Evolutionary conservation across 202 grass and related monocot species (phyloP).

Genomic region (Cymbopogon flexuosus): DNA sequence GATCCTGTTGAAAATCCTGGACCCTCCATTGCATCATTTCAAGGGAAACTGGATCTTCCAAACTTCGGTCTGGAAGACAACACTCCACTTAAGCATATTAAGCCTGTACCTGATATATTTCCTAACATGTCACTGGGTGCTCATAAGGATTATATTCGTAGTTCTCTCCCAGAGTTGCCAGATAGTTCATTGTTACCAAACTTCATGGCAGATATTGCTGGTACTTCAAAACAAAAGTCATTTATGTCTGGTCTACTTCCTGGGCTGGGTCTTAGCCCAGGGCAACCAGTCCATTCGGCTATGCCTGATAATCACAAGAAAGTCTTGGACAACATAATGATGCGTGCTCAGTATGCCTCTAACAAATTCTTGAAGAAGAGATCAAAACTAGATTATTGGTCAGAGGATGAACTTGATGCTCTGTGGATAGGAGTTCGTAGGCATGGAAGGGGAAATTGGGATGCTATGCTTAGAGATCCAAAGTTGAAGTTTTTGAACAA

Average conservation of each 20-base stretch:
- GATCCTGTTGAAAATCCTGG: slow-evolving; percentile 53
- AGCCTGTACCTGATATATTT: slow-evolving; percentile 63
- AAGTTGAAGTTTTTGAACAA: slow-evolving; percentile 74
- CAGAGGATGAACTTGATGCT: slow-evolving; percentile 96
- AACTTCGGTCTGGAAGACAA: slow-evolving; percentile 61
- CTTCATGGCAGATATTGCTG: slow-evolving; percentile 51
- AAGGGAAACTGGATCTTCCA: slow-evolving; percentile 84
- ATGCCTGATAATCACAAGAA: slow-evolving; percentile 93
- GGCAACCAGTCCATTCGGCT: slow-evolving; percentile 55
- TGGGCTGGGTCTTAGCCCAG: slow-evolving; percentile 54
- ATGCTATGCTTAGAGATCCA: slow-evolving; percentile 86
- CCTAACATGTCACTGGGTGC: slow-evolving; percentile 48
- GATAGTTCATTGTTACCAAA: slow-evolving; percentile 71
- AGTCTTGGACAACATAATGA: slow-evolving; percentile 86
- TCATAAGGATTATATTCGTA: slow-evolving; percentile 45
- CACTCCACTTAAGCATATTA: slow-evolving; percentile 55
- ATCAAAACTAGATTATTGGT: slow-evolving; percentile 75
- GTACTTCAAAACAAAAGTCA: slow-evolving; percentile 62
- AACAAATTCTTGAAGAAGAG: slow-evolving; percentile 79
- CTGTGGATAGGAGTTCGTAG: slow-evolving; percentile 98
- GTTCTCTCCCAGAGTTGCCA: slow-evolving; percentile 63
- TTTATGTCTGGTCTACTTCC: slow-evolving; percentile 66
- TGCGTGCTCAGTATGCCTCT: slow-evolving; percentile 71
- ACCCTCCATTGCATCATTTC: slow-evolving; percentile 68
- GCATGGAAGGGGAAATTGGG: slow-evolving; percentile 96